phyloP scores from a whole-genome alignment of 2,329 filamentous ascomycete genomes.

The Scedosporium apiospermum region DNA sequence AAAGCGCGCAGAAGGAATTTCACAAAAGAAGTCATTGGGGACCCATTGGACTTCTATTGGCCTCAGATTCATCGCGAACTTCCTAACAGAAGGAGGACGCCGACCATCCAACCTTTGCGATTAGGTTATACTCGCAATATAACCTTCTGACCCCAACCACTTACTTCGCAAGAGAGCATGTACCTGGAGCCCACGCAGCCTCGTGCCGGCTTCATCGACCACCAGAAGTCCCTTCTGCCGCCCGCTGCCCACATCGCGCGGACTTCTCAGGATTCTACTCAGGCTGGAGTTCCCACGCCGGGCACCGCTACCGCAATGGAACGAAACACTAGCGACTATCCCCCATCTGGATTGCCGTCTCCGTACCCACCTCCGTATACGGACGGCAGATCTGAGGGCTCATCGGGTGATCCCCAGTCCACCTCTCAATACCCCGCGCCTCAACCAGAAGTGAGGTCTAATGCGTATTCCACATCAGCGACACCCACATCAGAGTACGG shows the following conservation, averaged over 20 bases:
- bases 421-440: constrained; percentile 73
- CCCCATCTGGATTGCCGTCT: constrained; percentile 81
- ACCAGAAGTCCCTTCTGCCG: background rate
- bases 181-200: constrained; percentile 23
- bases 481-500: constrained; percentile 87
- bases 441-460: constrained; percentile 67
- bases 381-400: constrained; percentile 74
- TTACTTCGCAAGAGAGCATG: constrained; percentile 23
- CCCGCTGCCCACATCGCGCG: background rate
- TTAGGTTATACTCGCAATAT: background rate
- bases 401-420: constrained; percentile 83
- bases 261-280: constrained; percentile 15
- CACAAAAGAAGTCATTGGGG: too few relatives aligned
- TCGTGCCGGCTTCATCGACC: constrained; percentile 14
- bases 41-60: too few relatives aligned
- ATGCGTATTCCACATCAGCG: constrained; percentile 63
- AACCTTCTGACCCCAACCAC: constrained; percentile 16
- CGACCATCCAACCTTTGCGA: background rate
- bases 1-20: too few relatives aligned
- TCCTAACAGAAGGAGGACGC: background rate
- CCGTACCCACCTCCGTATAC: constrained; percentile 56
- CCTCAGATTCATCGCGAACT: background rate
- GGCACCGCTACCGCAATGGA: constrained; percentile 33
- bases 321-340: constrained; percentile 62
- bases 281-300: background rate